Evolutionary conservation across 2,329 filamentous ascomycete species (phyloP).

Genomic region (Phyllosticta citriasiana): DNA sequence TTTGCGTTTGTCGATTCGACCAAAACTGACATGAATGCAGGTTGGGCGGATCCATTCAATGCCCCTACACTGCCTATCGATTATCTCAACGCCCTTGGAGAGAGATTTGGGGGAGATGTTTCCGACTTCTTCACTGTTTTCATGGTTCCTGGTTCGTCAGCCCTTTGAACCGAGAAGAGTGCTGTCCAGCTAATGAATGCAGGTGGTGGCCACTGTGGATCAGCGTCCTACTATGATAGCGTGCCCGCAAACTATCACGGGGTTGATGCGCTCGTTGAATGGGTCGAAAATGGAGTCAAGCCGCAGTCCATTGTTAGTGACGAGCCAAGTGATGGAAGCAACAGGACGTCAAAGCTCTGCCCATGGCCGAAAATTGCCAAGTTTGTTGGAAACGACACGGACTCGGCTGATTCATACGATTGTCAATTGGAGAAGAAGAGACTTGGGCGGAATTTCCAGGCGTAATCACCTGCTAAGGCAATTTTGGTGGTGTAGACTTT

Average conservation of each 20-base stretch:
- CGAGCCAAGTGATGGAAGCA: neutral
- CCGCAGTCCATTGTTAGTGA: slow-evolving; percentile 4
- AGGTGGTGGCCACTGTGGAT: slow-evolving; percentile 8
- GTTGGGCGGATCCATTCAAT: slow-evolving; percentile 11
- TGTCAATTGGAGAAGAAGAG: neutral
- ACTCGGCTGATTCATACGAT: neutral
- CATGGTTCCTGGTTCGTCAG: slow-evolving; percentile 8
- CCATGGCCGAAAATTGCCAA: slow-evolving; percentile 5
- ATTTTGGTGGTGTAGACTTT: neutral
- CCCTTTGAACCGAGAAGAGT: too few species aligned
- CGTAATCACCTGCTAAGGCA: neutral
- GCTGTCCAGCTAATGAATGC: neutral
- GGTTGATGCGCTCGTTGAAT: slow-evolving; percentile 1
- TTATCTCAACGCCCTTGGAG: neutral
- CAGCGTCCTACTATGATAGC: neutral
- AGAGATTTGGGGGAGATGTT: neutral
- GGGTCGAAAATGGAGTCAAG: slow-evolving; percentile 6
- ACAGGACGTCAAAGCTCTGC: slow-evolving; percentile 5
- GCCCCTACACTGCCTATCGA: slow-evolving; percentile 3
- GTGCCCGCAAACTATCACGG: slow-evolving; percentile 4
- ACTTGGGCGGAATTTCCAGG: neutral
- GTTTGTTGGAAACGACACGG: neutral
- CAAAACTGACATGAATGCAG: neutral
- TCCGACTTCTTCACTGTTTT: slow-evolving; percentile 8
- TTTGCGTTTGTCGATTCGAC: neutral